Evolutionary conservation across 257 asterid species (phyloP).

Genomic region (Mitragyna speciosa): DNA sequence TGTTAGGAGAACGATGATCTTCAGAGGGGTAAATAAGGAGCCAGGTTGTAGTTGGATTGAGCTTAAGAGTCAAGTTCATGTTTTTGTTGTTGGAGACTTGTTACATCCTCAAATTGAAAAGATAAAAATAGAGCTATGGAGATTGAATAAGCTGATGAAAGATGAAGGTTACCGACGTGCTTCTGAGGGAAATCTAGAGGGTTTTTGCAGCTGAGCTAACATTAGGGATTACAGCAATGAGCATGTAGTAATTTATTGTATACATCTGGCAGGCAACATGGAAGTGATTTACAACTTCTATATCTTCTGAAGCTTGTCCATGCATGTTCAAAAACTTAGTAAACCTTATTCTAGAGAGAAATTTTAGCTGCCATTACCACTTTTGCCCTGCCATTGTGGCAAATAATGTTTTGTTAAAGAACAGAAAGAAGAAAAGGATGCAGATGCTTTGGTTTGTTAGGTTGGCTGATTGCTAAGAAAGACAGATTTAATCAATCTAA

Average conservation of each 20-base stretch:
- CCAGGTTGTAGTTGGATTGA: conserved; percentile 97
- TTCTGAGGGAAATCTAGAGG: conserved; percentile 28
- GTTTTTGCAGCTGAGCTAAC: conserved; percentile 12
- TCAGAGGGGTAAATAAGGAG: conserved; percentile 68
- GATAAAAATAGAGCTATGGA: conserved; percentile 49
- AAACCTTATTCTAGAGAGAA: neutral
- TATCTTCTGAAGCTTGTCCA: neutral
- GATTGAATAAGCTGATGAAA: conserved; percentile 53
- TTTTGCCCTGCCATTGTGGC: neutral
- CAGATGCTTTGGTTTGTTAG: too few relatives aligned
- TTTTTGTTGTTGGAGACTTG: conserved; percentile 73
- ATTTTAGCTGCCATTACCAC: neutral
- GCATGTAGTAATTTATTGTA: too few relatives aligned
- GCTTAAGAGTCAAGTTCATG: conserved; percentile 71
- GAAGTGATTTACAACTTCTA: neutral
- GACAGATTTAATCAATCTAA: too few relatives aligned
- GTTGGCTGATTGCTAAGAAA: too few relatives aligned
- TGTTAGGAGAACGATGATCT: conserved; percentile 65
- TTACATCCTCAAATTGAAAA: conserved; percentile 60
- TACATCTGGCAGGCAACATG: neutral
- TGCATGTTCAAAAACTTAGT: neutral
- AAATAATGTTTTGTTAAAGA: neutral
- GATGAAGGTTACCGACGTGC: conserved; percentile 36
- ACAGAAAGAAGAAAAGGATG: too few relatives aligned
- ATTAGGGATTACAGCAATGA: too few relatives aligned